Evolutionary conservation across 2,329 filamentous ascomycete genomes (phyloP), one percentile per base, ranked within the genome.

Genomic region (Ophiostoma piceae): DNA sequence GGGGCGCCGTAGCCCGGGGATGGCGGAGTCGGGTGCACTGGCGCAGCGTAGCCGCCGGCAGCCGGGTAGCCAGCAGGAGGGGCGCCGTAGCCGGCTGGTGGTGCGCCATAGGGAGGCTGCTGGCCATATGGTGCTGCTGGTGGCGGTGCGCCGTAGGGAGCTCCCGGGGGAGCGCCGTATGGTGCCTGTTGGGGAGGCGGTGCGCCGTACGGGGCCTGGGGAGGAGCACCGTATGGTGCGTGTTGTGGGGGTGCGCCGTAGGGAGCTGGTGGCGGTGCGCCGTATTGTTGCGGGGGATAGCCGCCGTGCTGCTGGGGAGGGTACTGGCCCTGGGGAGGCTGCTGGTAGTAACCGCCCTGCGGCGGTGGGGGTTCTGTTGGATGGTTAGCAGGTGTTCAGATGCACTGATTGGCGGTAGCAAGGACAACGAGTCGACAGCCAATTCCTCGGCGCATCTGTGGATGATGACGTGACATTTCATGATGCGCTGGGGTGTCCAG

Each of bases 1-100:
- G 87, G 86, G 0, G 90, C 84, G 2, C 88, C 87, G 76, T 97
- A 97, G 47, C 94, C 94, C 0, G 85, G 79, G 0, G 91, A 91
- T 0, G 92, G 87, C 12, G 86, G 84, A 0, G 89, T 87, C 12
- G 90, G 87, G 60, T 85, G 82, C 41, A 76, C 75, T 70, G 70
- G 73, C 9, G 67, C 19, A 7, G 64, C 71, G 32, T 72, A 74
- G 12, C 57, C 66, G 19, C 66, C 37, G 71, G 72, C 77, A 69
- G 73, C 77, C 71, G 79, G 79, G 9, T 77, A 37, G 37, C 67
- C 70, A 12, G 75, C 75, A 22, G 77, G 74, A 3, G 77, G 76
- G 1, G 74, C 74, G 51, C 77, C 77, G 70, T 80, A 80, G 73
- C 37, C 76, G 9, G 43, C 57, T 2, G 66, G 78, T 62, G 76